Conservation (phyloP, 441 rosid genomes). For the Jatropha multifida region DNA sequence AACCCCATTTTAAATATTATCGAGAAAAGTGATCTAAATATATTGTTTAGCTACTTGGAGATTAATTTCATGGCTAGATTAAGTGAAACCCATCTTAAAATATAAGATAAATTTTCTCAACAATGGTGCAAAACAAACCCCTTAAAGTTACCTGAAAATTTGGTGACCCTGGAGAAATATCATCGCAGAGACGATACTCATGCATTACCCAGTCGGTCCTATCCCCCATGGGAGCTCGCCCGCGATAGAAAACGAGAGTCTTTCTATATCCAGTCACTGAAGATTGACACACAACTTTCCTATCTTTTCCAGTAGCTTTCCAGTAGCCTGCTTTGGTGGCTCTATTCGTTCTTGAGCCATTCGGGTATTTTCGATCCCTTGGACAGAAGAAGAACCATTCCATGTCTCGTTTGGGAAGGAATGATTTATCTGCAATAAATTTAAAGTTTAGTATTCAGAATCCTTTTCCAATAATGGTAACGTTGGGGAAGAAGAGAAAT, state of each 20-base stretch:
- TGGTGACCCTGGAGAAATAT: slow-evolving; percentile 43
- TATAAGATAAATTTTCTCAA: too few species aligned
- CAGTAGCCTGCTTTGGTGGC: slow-evolving; percentile 71
- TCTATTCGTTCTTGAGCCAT: slow-evolving; percentile 62
- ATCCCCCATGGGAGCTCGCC: slow-evolving; percentile 79
- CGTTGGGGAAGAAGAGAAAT: background rate
- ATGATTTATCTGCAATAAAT: slow-evolving; percentile 61
- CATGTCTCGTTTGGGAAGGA: slow-evolving; percentile 71
- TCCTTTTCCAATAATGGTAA: background rate
- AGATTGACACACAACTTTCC: slow-evolving; percentile 59
- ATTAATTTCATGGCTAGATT: too few species aligned
- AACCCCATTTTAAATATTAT: too few species aligned
- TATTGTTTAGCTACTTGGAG: too few species aligned
- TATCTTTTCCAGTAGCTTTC: slow-evolving; percentile 92
- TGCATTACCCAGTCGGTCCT: slow-evolving; percentile 83
- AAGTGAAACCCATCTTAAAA: too few species aligned
- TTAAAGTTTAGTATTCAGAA: slow-evolving; percentile 8
- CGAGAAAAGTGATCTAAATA: too few species aligned
- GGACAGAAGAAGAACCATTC: slow-evolving; percentile 94
- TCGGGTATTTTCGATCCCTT: slow-evolving; percentile 63
- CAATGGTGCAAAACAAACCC: too few species aligned
- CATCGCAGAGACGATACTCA: slow-evolving; percentile 74
- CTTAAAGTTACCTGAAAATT: slow-evolving; percentile 43
- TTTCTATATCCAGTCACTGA: slow-evolving; percentile 52
- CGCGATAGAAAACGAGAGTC: slow-evolving; percentile 77